phyloP scores from a whole-genome alignment of 2,329 filamentous ascomycete species.

The Neonectria ditissima region DNA sequence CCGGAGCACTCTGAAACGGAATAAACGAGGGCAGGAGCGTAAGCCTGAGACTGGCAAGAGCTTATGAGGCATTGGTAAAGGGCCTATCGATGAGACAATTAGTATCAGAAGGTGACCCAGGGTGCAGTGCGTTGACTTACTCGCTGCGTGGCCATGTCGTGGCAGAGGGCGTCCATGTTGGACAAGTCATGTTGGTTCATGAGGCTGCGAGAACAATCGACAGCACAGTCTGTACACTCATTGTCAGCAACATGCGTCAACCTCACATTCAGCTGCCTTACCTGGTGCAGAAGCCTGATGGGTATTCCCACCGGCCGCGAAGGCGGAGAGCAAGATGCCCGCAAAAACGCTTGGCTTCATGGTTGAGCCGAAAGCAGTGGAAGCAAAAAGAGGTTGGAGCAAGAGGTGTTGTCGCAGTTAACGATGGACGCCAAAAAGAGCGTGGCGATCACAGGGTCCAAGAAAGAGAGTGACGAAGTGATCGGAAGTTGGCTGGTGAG shows the following conservation, averaged over 20 bases:
- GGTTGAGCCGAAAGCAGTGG: constrained; percentile 5
- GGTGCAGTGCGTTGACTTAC: constrained; percentile 28
- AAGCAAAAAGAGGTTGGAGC: constrained; percentile 31
- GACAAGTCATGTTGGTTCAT: constrained; percentile 21
- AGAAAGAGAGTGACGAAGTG: constrained; percentile 46
- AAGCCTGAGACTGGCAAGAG: constrained; percentile 43
- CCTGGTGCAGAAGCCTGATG: constrained; percentile 25
- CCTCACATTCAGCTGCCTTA: constrained; percentile 7
- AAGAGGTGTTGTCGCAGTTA: constrained; percentile 47
- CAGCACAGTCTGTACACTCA: constrained; percentile 29
- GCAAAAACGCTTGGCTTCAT: constrained; percentile 40
- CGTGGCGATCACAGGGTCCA: constrained; percentile 42
- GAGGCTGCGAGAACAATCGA: constrained; percentile 34
- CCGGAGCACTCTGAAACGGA: constrained; percentile 44
- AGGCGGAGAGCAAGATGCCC: constrained; percentile 29
- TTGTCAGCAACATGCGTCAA: constrained; percentile 5
- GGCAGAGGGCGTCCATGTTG: constrained; percentile 30
- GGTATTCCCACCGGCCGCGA: constrained; percentile 18
- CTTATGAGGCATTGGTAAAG: constrained; percentile 49
- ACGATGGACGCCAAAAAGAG: constrained; percentile 50
- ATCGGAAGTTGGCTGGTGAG: constrained; percentile 42
- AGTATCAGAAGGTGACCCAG: constrained; percentile 33
- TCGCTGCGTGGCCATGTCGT: constrained; percentile 39
- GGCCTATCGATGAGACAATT: constrained; percentile 34
- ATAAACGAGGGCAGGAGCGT: constrained; percentile 47